phyloP scores from a whole-genome alignment of 2,329 filamentous ascomycete species.

The Coniochaeta prunicola region DNA sequence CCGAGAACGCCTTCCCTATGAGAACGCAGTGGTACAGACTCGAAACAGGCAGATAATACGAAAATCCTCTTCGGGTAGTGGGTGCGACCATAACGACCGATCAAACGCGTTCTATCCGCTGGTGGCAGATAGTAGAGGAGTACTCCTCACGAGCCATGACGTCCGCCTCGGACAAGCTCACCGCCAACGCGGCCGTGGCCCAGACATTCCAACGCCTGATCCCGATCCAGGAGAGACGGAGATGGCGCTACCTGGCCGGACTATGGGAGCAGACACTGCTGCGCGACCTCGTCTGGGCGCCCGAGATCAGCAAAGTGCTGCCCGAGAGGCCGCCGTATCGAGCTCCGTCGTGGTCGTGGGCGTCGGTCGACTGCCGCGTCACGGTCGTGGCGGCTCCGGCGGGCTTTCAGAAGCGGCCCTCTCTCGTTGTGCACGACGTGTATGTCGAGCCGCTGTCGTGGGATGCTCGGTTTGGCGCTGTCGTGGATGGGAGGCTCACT shows the following conservation, averaged over 20 bases:
- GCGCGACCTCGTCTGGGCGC: background rate
- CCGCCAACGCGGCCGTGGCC: conserved; percentile 4
- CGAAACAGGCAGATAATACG: background rate
- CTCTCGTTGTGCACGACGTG: background rate
- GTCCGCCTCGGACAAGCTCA: conserved; percentile 3
- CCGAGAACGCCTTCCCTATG: background rate
- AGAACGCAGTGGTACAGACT: background rate
- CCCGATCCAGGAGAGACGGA: background rate
- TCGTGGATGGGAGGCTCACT: background rate
- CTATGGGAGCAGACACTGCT: conserved; percentile 7
- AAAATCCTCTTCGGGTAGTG: background rate
- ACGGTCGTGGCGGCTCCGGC: background rate
- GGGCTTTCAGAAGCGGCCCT: background rate
- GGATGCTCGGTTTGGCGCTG: background rate
- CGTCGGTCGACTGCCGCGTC: conserved; percentile 2
- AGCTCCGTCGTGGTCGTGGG: conserved; percentile 9
- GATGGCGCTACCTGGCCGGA: conserved; percentile 3
- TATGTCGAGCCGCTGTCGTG: background rate
- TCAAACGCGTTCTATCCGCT: background rate
- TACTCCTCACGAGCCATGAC: conserved; percentile 1
- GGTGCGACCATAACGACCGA: background rate
- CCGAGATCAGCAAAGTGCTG: background rate
- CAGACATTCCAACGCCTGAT: background rate
- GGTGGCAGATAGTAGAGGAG: background rate
- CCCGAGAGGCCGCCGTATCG: background rate